Conservation (phyloP, 1,284 basidiomycete species). For the Sanghuangporus sanghuang region DNA sequence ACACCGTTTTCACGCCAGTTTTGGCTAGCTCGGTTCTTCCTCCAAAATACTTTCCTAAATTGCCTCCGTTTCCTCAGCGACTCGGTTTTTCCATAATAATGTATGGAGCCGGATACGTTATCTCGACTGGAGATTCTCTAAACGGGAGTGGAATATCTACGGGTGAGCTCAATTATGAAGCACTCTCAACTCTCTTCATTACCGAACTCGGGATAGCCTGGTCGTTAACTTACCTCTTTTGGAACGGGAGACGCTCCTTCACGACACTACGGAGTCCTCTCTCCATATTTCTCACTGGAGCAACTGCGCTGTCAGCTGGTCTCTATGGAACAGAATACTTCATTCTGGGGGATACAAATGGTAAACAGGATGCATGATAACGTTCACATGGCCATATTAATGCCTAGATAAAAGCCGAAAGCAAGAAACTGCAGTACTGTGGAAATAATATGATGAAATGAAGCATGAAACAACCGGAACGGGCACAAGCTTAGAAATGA, state of each 20-base stretch:
- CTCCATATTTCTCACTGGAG: slow-evolving; percentile 31
- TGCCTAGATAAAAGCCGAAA: background rate
- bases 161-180: slow-evolving; percentile 24
- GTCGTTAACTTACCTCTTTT: slow-evolving; percentile 41
- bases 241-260: slow-evolving; percentile 33
- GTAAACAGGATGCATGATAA: background rate
- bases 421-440: background rate
- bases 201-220: slow-evolving; percentile 30
- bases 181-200: background rate
- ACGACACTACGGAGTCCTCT: slow-evolving; percentile 30
- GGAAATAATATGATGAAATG: background rate
- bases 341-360: slow-evolving; percentile 9
- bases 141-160: slow-evolving; percentile 44
- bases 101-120: slow-evolving; percentile 39
- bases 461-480: background rate
- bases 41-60: background rate
- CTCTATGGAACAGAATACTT: slow-evolving; percentile 43
- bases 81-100: slow-evolving; percentile 42
- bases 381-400: background rate
- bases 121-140: slow-evolving; percentile 34
- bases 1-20: background rate
- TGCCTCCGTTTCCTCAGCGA: slow-evolving; percentile 38
- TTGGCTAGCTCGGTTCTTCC: slow-evolving; percentile 4
- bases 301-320: slow-evolving; percentile 30
- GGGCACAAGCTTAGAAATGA: background rate